phyloP scores from a whole-genome alignment of 495 filamentous ascomycete genomes.

The Pyrenula aspistea region DNA sequence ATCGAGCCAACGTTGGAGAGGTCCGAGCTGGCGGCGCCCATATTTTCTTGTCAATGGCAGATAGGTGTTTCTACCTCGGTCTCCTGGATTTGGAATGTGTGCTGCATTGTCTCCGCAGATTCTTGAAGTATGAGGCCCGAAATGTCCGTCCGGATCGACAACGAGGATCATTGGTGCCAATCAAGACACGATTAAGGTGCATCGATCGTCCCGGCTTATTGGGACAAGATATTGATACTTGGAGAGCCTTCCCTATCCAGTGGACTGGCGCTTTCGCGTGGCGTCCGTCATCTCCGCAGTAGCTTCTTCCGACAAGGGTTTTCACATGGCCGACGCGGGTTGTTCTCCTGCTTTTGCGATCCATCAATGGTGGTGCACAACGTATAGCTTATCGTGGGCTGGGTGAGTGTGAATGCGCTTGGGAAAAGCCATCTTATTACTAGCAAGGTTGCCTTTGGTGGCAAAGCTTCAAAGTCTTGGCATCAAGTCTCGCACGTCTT shows the following conservation, averaged over 20 bases:
- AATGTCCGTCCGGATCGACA: neutral
- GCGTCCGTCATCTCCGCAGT: neutral
- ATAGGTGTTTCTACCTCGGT: neutral
- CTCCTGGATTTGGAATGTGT: neutral
- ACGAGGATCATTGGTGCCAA: neutral
- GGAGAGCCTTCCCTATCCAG: too few species aligned
- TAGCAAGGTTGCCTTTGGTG: too few species aligned
- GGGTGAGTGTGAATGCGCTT: too few species aligned
- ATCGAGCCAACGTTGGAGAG: neutral
- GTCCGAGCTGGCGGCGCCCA: neutral
- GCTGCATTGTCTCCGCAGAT: neutral
- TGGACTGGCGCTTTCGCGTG: neutral
- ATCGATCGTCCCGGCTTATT: too few species aligned
- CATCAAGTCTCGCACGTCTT: neutral
- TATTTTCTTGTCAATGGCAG: neutral
- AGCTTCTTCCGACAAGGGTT: neutral
- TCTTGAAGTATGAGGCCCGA: neutral
- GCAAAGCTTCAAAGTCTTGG: neutral
- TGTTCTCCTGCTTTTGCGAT: neutral
- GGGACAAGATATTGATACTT: too few species aligned
- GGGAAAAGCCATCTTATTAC: too few species aligned
- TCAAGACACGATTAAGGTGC: neutral
- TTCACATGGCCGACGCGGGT: neutral
- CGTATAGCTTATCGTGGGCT: neutral
- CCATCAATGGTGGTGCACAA: too few species aligned